Conservation (phyloP, 2,329 filamentous ascomycete species). For the Penicillium italicum region DNA sequence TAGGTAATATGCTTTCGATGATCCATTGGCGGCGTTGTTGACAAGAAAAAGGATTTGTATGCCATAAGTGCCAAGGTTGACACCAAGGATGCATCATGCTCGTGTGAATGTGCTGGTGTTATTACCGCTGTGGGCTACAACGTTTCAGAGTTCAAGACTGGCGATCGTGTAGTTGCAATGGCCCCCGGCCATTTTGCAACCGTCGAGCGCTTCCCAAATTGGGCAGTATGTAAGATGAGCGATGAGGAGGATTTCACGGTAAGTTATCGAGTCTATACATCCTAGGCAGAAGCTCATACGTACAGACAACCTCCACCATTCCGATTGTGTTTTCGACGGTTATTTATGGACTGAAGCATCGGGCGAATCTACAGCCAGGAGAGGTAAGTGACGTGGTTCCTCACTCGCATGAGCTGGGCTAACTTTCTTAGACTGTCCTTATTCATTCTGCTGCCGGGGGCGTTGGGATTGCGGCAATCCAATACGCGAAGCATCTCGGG, state of each 20-base stretch:
- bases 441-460: conserved; percentile 17
- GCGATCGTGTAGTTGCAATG: conserved; percentile 18
- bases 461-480: conserved; percentile 20
- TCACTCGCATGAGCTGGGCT: neutral
- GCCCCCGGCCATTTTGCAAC: conserved; percentile 11
- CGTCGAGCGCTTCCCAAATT: neutral
- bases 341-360: neutral
- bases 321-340: neutral
- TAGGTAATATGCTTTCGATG: neutral
- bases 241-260: neutral
- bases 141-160: conserved; percentile 1
- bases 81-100: neutral
- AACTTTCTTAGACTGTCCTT: conserved; percentile 9
- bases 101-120: neutral
- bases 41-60: neutral
- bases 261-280: neutral
- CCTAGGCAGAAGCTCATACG: neutral
- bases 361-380: neutral
- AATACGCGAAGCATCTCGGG: conserved; percentile 1
- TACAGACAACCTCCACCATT: neutral
- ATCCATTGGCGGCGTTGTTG: neutral
- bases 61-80: neutral
- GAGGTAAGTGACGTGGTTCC: neutral
- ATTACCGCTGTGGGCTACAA: conserved; percentile 5
- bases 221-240: neutral